Base-by-base conservation (phyloP, 495 filamentous ascomycete genomes). In the Penicillium coffeae region DNA sequence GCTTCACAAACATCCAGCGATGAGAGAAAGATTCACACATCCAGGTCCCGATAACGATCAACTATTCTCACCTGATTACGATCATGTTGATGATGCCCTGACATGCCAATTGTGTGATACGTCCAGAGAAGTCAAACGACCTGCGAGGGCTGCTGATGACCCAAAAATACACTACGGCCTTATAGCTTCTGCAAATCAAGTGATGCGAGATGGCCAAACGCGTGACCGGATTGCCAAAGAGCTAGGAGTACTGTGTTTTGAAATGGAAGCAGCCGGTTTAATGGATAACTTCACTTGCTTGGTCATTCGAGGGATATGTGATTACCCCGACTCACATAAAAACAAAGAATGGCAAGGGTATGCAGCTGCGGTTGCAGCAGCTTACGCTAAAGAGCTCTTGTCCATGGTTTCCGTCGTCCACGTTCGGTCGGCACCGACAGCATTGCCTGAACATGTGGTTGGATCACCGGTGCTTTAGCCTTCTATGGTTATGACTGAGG, bases 181-280 rank as follows among this genome's bases (percentile, higher is more conserved):
- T 1, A 57, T 68, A 34, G 62, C 56, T 34, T 63, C 59, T 2
- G 62, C 52, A 13, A 65, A 65, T 34, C 43, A 53, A 36, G 59
- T 65, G 8, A 48, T 65, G 38, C 55, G 50, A 41, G 36, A 58
- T 45, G 53, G 47, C 21, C 21, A 20, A 19, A 21, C 22, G n/a
- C 56, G 64, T 45, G 55, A 63, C 41, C 33, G 45, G 32, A 38
- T 67, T 4, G 43, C 48, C 14, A 8, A 41, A 36, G 43, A 49
- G 34, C 33, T 51, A 8, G 48, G 51, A n/a, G 45, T 57, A 3
- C 46, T 50, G 20, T 70, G 65, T 36, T 58, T 71, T 38, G 72
- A 76, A 34, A 75, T 74, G 64, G 72, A 74, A 55, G 72, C 69
- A 8, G 72, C 72, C 14, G 72, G 73, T 1, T 25, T 75, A 13